A percentile compares a stretch with the other conserved stretches of the same genome.
Conservation (phyloP, 2,329 filamentous ascomycete genomes). For the Juglanconis juglandina region DNA sequence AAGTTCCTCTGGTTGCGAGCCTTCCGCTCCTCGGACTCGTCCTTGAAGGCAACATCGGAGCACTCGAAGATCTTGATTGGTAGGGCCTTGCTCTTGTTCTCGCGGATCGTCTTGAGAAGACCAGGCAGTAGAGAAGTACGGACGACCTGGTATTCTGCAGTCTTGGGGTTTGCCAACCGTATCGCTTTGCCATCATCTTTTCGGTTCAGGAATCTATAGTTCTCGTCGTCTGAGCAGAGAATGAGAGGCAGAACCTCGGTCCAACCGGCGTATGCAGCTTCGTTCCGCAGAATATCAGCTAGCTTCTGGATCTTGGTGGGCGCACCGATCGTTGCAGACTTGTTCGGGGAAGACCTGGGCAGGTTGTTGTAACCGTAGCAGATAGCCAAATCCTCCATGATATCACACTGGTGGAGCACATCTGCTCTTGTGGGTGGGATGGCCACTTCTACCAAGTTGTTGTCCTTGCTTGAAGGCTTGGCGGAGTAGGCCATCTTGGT, state of each 20-base stretch:
- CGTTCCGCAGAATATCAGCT: slow-evolving; percentile 80
- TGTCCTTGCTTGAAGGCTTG: slow-evolving; percentile 65
- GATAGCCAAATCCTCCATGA: slow-evolving; percentile 98
- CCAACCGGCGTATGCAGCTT: slow-evolving; percentile 94
- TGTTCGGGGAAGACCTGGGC: slow-evolving; percentile 80
- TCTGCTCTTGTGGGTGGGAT: slow-evolving; percentile 90
- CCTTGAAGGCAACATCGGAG: slow-evolving; percentile 89
- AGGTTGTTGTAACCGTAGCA: slow-evolving; percentile 98
- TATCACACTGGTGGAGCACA: slow-evolving; percentile 91
- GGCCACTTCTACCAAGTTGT: slow-evolving; percentile 73
- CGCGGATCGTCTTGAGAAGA: slow-evolving; percentile 86
- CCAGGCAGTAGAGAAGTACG: slow-evolving; percentile 70
- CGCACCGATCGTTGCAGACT: slow-evolving; percentile 80
- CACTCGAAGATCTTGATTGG: slow-evolving; percentile 93
- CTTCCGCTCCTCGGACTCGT: slow-evolving; percentile 74
- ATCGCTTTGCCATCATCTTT: slow-evolving; percentile 82
- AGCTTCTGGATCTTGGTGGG: slow-evolving; percentile 93
- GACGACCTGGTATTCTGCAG: slow-evolving; percentile 87
- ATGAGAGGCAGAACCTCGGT: slow-evolving; percentile 94
- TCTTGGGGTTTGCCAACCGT: slow-evolving; percentile 88
- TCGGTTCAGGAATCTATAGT: slow-evolving; percentile 92
- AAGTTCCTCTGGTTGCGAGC: slow-evolving; percentile 92
- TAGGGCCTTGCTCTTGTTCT: slow-evolving; percentile 85
- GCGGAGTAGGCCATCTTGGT: slow-evolving; percentile 87
- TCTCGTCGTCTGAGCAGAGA: slow-evolving; percentile 96